These are phyloP conservation scores for Ascoidea rubescens DNA, from an alignment of 805 yeast genomes.

Conservation along the genomic window DNA sequence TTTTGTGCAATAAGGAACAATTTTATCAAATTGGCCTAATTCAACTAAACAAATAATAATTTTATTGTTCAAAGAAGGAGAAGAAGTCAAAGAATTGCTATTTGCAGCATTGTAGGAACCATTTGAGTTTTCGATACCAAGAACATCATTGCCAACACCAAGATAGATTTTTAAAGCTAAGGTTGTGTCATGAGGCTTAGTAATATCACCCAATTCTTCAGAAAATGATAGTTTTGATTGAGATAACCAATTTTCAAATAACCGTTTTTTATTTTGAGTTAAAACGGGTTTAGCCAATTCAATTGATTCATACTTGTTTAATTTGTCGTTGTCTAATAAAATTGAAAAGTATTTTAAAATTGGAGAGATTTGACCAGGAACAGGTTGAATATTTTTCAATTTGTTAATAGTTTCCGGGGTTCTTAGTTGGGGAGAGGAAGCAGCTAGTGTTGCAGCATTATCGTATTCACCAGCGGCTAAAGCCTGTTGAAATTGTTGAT, in stretches of 20 bases:
- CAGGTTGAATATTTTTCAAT: slow-evolving; percentile 78
- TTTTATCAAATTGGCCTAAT: slow-evolving; percentile 91
- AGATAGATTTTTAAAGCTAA: slow-evolving; percentile 85
- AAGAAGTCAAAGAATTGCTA: slow-evolving; percentile 61
- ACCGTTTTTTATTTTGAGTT: slow-evolving; percentile 86
- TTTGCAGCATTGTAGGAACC: neutral
- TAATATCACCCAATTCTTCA: slow-evolving; percentile 96
- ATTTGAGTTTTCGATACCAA: neutral
- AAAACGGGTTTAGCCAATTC: slow-evolving; percentile 92
- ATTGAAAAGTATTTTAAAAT: slow-evolving; percentile 86
- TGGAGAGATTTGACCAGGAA: slow-evolving; percentile 92
- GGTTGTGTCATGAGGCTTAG: slow-evolving; percentile 74
- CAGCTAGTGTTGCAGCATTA: slow-evolving; percentile 94
- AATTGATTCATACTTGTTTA: slow-evolving; percentile 85
- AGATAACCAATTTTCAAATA: slow-evolving; percentile 91
- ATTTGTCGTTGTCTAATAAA: slow-evolving; percentile 79
- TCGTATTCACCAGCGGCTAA: slow-evolving; percentile 76
- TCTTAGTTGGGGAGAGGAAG: slow-evolving; percentile 84
- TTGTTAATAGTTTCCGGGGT: slow-evolving; percentile 90
- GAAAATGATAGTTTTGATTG: slow-evolving; percentile 89
- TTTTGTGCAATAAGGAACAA: slow-evolving; percentile 84
- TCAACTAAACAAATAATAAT: slow-evolving; percentile 90
- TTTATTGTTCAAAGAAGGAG: slow-evolving; percentile 24
- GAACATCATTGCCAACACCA: slow-evolving; percentile 6
- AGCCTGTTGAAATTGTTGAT: slow-evolving; percentile 81